Conservation (phyloP, 1,139 yeast genomes). For the Taphrina wiesneri region DNA sequence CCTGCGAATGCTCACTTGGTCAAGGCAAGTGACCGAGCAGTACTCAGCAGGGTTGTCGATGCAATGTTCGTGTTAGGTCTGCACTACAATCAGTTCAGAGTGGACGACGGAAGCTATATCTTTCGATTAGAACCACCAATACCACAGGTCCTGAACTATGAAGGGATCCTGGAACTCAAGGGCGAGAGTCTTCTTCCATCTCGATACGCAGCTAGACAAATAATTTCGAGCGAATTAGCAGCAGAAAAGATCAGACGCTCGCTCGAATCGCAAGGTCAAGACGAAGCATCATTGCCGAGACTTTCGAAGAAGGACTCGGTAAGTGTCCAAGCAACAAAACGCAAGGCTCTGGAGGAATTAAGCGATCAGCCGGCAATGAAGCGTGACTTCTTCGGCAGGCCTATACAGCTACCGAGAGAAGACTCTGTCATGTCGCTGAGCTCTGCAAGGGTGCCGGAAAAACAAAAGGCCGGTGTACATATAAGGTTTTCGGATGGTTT, state of each 20-base stretch:
- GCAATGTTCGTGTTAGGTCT: constrained; percentile 43
- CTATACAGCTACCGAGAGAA: neutral
- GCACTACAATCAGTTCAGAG: constrained; percentile 41
- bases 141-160: constrained; percentile 10
- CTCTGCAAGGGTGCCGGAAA: constrained; percentile 2
- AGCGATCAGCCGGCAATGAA: constrained; percentile 20
- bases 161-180: constrained; percentile 9
- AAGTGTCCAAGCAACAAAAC: constrained; percentile 29
- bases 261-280: constrained; percentile 14
- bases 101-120: constrained; percentile 44
- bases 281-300: constrained; percentile 10
- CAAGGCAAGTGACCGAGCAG: constrained; percentile 39
- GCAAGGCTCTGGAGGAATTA: constrained; percentile 24
- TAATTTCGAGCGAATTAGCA: constrained; percentile 40
- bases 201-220: constrained; percentile 42
- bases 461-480: constrained; percentile 62
- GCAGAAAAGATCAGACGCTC: constrained; percentile 19
- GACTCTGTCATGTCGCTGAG: neutral
- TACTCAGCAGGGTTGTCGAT: constrained; percentile 41
- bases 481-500: constrained; percentile 91
- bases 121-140: constrained; percentile 45
- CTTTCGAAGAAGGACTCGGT: neutral
- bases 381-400: constrained; percentile 40
- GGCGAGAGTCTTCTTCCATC: constrained; percentile 23
- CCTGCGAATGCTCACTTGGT: constrained; percentile 39